Base-by-base conservation (phyloP, 768 basidiomycete species). In the Cytidiella melzeri region DNA sequence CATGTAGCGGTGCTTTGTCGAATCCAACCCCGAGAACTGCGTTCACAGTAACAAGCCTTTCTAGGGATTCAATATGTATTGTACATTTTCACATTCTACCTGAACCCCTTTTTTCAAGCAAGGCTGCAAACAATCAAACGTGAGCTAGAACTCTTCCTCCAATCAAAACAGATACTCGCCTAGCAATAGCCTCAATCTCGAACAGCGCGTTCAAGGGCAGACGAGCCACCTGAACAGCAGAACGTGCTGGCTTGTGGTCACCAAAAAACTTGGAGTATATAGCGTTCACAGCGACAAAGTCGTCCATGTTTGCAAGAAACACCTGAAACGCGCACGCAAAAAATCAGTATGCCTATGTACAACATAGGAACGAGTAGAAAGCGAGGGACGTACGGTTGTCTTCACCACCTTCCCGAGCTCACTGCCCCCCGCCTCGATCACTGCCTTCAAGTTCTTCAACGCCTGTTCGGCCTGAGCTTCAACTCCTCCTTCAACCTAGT, bases 141-240 rank as follows among this genome's bases (percentile, higher is more conserved):
- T 34, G 30, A 34, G 30, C 15, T 15, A 34, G 30, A 34, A 7
- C 7, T 7, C 15, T 15, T 34, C 7, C 15, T 34, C 30, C 30
- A 34, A 34, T 7, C 30, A 34, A 7, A 34, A 15, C 30, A 34
- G 7, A 15, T 7, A 57, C 78, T 46, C 57, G 83, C 84, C 83
- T 84, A 11, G 83, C 90, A 65, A 93, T 86, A 52, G 80, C 83
- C 68, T 98, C 95, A 48, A 98, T 79, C 75, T 98, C 95, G 44
- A 96, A 83, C 28, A 94, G 73, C 7, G 91, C 94, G 60, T 92
- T 89, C 64, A 85, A 90, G 9, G 95, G 95, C 46, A 98, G 75
- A 40, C 91, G 75, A 27, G 85, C 73, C 26, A 92, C 91, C 71
- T 97, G 92, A 45, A 99, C 90, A 26, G 87, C 82, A 25, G 92